Conservation (phyloP, 2,329 filamentous ascomycete species). For the Aschersonia sp. region DNA sequence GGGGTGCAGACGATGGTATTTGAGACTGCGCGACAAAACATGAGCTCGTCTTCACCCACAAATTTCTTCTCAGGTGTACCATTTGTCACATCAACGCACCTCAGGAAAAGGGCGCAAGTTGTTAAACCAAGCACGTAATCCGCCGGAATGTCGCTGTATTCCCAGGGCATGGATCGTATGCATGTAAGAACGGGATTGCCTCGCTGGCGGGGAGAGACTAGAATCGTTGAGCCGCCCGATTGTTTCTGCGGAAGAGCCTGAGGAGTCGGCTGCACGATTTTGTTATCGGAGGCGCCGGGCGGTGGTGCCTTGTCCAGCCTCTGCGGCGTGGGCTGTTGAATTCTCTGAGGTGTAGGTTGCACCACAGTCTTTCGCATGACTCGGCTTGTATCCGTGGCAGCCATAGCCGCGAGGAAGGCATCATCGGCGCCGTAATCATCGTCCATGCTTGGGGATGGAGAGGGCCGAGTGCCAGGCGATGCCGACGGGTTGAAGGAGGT, state of each 20-base stretch:
- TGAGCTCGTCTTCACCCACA: neutral
- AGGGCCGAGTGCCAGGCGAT: neutral
- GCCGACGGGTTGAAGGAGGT: neutral
- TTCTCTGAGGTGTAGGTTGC: constrained; percentile 26
- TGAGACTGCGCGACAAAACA: constrained; percentile 39
- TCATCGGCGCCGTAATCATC: constrained; percentile 45
- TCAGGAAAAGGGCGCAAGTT: constrained; percentile 84
- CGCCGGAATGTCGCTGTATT: constrained; percentile 91
- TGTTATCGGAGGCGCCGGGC: constrained; percentile 24
- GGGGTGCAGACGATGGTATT: constrained; percentile 92
- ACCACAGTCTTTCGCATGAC: constrained; percentile 14
- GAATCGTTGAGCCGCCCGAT: constrained; percentile 61
- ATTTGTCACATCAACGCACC: constrained; percentile 13
- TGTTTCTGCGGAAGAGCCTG: constrained; percentile 59
- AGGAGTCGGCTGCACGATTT: constrained; percentile 74
- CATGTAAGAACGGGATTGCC: constrained; percentile 84
- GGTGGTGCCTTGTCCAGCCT: constrained; percentile 36
- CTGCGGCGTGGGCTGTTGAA: constrained; percentile 37
- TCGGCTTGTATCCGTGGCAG: constrained; percentile 26
- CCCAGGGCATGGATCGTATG: constrained; percentile 76
- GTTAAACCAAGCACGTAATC: constrained; percentile 82
- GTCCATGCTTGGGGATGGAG: constrained; percentile 19
- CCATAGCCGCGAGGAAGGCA: constrained; percentile 40
- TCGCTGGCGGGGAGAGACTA: constrained; percentile 85
- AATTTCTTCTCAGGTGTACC: neutral